These are phyloP conservation scores for Tillandsia leiboldiana DNA, from an alignment of 176 grass and related monocot species.

Conservation along the genomic window DNA sequence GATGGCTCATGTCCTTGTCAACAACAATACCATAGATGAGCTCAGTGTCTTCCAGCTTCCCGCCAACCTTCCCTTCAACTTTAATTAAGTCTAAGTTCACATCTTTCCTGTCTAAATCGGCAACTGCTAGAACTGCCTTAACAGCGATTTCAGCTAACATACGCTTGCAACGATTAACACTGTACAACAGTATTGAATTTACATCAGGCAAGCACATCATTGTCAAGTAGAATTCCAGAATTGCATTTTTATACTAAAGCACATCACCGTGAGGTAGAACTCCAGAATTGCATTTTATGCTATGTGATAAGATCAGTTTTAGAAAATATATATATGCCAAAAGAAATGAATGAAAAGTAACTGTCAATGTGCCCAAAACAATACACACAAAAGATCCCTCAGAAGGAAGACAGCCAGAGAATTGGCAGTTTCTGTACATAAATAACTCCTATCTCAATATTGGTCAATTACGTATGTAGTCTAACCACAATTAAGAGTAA, in stretches of 20 bases:
- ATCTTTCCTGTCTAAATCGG: conserved; percentile 96
- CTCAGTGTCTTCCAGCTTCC: conserved; percentile 92
- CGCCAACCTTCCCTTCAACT: conserved; percentile 92
- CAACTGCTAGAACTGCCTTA: conserved; percentile 90
- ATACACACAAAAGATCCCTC: no score
- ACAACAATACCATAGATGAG: conserved; percentile 82
- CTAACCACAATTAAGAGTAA: no score
- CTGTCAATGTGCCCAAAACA: no score
- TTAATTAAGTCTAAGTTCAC: conserved; percentile 96
- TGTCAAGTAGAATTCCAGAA: not conserved
- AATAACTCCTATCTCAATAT: no score
- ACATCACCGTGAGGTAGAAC: not conserved
- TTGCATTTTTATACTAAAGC: not conserved
- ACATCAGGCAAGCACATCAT: not conserved
- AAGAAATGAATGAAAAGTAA: no score
- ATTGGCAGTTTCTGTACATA: no score
- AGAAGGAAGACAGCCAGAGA: no score
- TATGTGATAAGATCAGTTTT: no score
- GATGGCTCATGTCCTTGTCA: conserved; percentile 99
- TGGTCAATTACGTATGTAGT: no score
- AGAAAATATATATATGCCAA: no score
- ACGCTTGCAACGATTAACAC: conserved; percentile 78
- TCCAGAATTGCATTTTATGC: not conserved
- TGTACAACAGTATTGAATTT: conserved; percentile 23
- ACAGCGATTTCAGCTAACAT: conserved; percentile 71